Base-by-base conservation (phyloP, 192 early-diverging fungal species). In the Coemansia reversa region DNA sequence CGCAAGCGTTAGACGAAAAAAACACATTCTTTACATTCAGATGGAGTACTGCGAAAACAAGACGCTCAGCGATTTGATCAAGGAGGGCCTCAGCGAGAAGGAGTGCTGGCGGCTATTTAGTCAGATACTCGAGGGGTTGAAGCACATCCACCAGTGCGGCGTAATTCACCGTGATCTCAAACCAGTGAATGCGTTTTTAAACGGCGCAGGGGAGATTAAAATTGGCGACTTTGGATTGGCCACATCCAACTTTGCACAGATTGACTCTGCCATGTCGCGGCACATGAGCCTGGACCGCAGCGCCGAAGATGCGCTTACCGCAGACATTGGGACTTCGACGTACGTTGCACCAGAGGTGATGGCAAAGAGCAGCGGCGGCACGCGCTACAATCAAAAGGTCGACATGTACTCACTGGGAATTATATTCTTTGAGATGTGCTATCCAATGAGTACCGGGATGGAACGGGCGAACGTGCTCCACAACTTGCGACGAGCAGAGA, bases 11-110 rank as follows among this genome's bases (percentile, higher is more conserved):
- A 14, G 33, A 19, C 55, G 55, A 12, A 65, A 76, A 50, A 58
- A 62, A 12, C 67, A 66, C 29, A 60, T 57, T 22, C 39, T 66
- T 30, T 69, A 96, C 63, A 98, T 98, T 54, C 95, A 98, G 72
- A 98, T 98, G 95, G 94, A 98, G 77, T 98, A 96, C 68, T 98
- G 95, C 69, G 95, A 98, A 67, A 88, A 93, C 55, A 92, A 93
- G 62, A 96, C 96, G 0, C 76, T 98, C 4, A 84, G 83, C 63
- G 92, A 96, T 63, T 64, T 93, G 22, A 91, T 98, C 60, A 86
- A 91, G 30, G 84, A 85, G 62, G 89, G 90, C 0, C 56, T 98
- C 12, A 87, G 90, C 51, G 86, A 90, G 25, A 86, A 95, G 50
- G 90, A 91, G 67, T 75, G 82, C 9, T 98, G 92, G 96, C 80